phyloP scores from a whole-genome alignment of 1,139 yeast species.

The Pichiaceae sp. region DNA sequence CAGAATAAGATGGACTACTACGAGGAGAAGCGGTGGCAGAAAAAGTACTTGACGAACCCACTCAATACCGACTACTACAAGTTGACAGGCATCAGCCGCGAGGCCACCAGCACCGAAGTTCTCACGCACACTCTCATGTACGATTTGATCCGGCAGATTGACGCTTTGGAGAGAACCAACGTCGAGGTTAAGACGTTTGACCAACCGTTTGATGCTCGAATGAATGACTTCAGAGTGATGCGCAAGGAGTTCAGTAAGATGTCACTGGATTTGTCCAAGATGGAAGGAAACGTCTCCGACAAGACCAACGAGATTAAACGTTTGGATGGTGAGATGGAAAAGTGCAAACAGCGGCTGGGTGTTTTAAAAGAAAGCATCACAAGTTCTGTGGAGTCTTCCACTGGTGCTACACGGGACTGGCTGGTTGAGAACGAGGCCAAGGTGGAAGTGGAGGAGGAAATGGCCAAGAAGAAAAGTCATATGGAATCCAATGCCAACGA shows the following conservation, averaged over 20 bases:
- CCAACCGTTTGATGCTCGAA: constrained; percentile 21
- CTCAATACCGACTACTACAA: constrained; percentile 45
- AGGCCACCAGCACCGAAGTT: constrained; percentile 24
- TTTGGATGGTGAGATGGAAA: constrained; percentile 6
- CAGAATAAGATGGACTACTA: constrained; percentile 34
- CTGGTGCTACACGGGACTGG: constrained; percentile 16
- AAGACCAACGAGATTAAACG: constrained; percentile 4
- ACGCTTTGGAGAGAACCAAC: constrained; percentile 17
- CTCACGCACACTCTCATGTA: constrained; percentile 43
- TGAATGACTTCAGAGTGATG: constrained; percentile 16
- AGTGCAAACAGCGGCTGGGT: constrained; percentile 16
- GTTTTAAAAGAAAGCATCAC: constrained; percentile 18
- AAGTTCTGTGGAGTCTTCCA: constrained; percentile 6
- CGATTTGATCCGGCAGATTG: constrained; percentile 26
- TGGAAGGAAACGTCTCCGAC: constrained; percentile 19
- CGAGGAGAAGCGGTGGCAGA: constrained; percentile 55
- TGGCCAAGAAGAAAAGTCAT: constrained; percentile 33
- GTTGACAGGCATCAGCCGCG: constrained; percentile 49
- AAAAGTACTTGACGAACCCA: constrained; percentile 63
- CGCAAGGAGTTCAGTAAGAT: constrained; percentile 16
- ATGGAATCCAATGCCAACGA: constrained; percentile 39
- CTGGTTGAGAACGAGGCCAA: constrained; percentile 27
- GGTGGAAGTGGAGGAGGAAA: constrained; percentile 29
- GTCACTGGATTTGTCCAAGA: constrained; percentile 20
- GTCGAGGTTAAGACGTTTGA: constrained; percentile 28